Conservation (phyloP, 2,329 filamentous ascomycete species). For the Colletotrichum sp. region DNA sequence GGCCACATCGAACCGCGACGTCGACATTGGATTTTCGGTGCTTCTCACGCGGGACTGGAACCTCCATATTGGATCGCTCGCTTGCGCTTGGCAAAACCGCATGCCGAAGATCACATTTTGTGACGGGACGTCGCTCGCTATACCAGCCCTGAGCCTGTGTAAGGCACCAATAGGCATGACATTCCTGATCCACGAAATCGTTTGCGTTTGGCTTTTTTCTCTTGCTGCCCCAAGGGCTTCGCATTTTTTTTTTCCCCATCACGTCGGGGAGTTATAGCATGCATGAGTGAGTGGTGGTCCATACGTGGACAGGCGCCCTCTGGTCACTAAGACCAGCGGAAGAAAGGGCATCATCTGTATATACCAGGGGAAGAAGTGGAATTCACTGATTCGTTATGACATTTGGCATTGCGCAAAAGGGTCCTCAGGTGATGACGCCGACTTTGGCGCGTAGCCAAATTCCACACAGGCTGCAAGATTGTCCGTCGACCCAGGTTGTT, state of each 20-base stretch:
- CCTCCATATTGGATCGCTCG: not conserved
- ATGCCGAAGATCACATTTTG: not conserved
- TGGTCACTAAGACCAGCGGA: not conserved
- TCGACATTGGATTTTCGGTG: not conserved
- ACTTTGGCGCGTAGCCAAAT: not conserved
- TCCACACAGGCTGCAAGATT: not conserved
- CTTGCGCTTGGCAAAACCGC: not conserved
- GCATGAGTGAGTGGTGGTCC: not conserved
- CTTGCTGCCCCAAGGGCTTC: not conserved
- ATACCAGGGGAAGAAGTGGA: conserved; percentile 9
- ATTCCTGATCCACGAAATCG: not conserved
- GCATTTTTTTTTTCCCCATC: not conserved
- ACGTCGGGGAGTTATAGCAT: not conserved
- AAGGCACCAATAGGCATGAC: conserved; percentile 4
- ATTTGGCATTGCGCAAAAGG: not conserved
- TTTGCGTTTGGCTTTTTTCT: conserved; percentile 8
- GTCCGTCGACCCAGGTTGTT: not conserved
- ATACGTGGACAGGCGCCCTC: not conserved
- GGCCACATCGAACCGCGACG: not conserved
- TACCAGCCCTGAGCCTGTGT: not conserved
- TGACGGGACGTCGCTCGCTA: conserved; percentile 9
- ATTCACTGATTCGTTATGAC: conserved; percentile 5
- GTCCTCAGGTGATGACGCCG: not conserved
- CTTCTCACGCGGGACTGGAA: not conserved
- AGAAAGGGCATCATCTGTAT: conserved; percentile 4